A percentile compares a stretch with the other conserved stretches of the same genome.
Conservation (phyloP, 1,284 basidiomycete species). For the Boletus holoroseus region DNA sequence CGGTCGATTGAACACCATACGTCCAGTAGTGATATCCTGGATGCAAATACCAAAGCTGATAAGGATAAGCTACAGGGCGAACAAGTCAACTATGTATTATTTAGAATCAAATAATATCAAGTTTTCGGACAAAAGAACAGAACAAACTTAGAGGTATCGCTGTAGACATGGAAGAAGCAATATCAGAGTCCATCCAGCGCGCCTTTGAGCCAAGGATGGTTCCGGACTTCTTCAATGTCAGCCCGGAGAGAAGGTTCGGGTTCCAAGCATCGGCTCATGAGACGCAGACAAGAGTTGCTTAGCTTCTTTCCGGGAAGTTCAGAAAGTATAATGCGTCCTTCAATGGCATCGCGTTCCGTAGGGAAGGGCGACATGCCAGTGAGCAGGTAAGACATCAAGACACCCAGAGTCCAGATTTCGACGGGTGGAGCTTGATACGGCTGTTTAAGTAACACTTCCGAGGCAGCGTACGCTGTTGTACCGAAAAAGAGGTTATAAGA, state of each 20-base stretch:
- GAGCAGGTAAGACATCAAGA: constrained; percentile 80
- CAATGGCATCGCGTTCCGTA: constrained; percentile 62
- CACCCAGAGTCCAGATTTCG: constrained; percentile 91
- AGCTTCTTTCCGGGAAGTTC: constrained; percentile 36
- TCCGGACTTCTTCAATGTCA: constrained; percentile 66
- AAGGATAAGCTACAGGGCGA: constrained; percentile 13
- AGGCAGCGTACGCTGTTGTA: constrained; percentile 73
- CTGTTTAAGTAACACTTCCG: constrained; percentile 76
- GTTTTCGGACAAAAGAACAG: constrained; percentile 1
- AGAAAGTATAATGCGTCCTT: constrained; percentile 45
- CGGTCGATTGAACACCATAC: not conserved
- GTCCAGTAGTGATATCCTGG: not conserved
- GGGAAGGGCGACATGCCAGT: constrained; percentile 84
- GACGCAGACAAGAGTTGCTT: constrained; percentile 44
- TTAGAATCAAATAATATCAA: constrained; percentile 10
- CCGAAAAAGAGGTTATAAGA: constrained; percentile 75
- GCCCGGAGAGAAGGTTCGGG: constrained; percentile 63
- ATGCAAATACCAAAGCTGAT: constrained; percentile 4
- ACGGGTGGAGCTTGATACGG: constrained; percentile 73
- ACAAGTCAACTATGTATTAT: constrained; percentile 13
- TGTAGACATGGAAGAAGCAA: not conserved
- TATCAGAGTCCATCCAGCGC: constrained; percentile 23
- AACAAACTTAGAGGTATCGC: constrained; percentile 9
- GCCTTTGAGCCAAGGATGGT: constrained; percentile 65
- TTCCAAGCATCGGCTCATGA: constrained; percentile 73